A percentile compares a stretch with the other conserved stretches of the same genome.
These are phyloP conservation scores for Mucor indicus DNA, from an alignment of 371 early-diverging fungal genomes.

Conservation along the genomic window DNA sequence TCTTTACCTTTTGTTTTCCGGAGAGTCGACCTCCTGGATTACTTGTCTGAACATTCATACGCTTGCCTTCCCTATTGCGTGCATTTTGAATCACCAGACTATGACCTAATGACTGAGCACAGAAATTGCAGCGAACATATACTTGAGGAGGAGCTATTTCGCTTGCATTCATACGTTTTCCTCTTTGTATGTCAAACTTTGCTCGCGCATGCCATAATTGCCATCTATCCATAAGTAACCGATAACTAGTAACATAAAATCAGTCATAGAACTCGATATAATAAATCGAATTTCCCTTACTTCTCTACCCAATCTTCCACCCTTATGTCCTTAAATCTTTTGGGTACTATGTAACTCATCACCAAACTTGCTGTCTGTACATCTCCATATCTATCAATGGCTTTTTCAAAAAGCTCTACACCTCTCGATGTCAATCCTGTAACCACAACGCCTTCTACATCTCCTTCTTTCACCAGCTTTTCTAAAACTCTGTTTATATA, in stretches of 20 bases:
- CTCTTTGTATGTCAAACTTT: constrained; percentile 85
- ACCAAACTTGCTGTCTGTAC: constrained; percentile 85
- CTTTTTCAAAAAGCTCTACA: constrained; percentile 68
- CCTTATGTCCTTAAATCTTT: constrained; percentile 58
- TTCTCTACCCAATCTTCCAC: constrained; percentile 81
- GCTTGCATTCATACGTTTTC: constrained; percentile 55
- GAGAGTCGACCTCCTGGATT: constrained; percentile 33
- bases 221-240: constrained; percentile 85
- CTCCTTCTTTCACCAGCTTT: constrained; percentile 52
- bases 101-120: constrained; percentile 76
- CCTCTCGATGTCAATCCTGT: constrained; percentile 70
- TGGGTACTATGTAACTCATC: constrained; percentile 59
- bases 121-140: constrained; percentile 88
- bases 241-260: constrained; percentile 60
- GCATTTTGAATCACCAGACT: constrained; percentile 56
- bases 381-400: constrained; percentile 85
- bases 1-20: constrained; percentile 45
- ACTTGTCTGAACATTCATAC: constrained; percentile 52
- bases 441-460: constrained; percentile 72
- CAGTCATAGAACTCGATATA: not conserved
- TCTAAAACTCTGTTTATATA: constrained; percentile 54
- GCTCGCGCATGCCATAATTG: constrained; percentile 82
- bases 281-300: constrained; percentile 25
- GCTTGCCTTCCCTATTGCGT: constrained; percentile 54
- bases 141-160: constrained; percentile 77